Evolutionary conservation across 306 rosid species (phyloP).

Genomic region (Gillenia trifoliata): DNA sequence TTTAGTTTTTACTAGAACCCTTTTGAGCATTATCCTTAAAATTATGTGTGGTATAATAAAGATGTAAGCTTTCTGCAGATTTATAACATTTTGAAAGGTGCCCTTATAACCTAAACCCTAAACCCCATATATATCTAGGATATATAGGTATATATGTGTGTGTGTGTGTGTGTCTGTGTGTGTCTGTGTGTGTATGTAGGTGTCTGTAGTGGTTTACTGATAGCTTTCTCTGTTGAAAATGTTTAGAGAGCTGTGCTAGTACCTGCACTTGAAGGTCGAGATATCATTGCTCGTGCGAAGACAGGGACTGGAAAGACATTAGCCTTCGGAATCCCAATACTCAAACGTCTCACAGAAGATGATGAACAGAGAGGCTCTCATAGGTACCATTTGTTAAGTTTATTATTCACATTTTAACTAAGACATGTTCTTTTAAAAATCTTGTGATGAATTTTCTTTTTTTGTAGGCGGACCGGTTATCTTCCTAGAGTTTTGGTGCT

Average conservation of each 20-base stretch:
- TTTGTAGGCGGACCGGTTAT: constrained; percentile 56
- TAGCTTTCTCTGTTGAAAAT: not conserved
- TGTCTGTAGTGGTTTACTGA: not conserved
- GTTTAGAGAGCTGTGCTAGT: constrained; percentile 86
- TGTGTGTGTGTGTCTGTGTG: not conserved
- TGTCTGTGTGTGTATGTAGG: not conserved
- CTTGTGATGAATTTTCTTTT: constrained; percentile 4
- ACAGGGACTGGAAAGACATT: constrained; percentile 96
- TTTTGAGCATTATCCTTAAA: not conserved
- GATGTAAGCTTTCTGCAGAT: not conserved
- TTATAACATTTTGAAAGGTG: not conserved
- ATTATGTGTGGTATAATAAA: not conserved
- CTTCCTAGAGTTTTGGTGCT: constrained; percentile 83
- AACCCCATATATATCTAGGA: too few relatives aligned
- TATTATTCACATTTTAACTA: not conserved
- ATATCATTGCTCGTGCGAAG: constrained; percentile 93
- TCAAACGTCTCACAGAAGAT: constrained; percentile 59
- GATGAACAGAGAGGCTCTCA: constrained; percentile 42
- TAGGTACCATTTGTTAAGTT: constrained; percentile 36
- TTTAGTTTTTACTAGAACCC: not conserved
- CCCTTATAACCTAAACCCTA: not conserved
- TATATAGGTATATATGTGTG: too few relatives aligned
- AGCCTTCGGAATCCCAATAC: constrained; percentile 89
- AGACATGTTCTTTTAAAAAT: not conserved
- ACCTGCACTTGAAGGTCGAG: constrained; percentile 90